Base-by-base conservation (phyloP, 177 flowering plant genomes). In the Vitis hybrid region DNA sequence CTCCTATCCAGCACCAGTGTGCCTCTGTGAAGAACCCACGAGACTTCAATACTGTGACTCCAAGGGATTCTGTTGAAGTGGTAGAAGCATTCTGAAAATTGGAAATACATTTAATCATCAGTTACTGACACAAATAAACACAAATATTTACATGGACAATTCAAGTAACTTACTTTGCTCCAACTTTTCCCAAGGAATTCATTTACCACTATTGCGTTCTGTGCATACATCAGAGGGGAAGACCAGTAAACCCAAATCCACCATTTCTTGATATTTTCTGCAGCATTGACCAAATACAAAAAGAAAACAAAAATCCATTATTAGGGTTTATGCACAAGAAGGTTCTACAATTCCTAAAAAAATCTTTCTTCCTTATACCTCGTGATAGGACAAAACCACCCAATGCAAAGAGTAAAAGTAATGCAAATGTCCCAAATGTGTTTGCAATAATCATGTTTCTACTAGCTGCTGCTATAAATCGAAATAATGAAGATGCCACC, bases 381-480 rank as follows among this genome's bases (percentile, higher is more conserved):
- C 80, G 57, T 52, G 83, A 60, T 6, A 83, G 11, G 66, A 83
- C 16, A 62, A 78, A 73, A 3, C 83, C 85, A 62, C 83, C 78
- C 65, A 82, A 9, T 14, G 72, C 72, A 62, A 76, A 54, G 18
- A 68, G 14, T 7, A 54, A 18, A 16, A 83, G 77, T 14, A 83
- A 27, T 2, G 76, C 79, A 65, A 74, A 76, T 46, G 79, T 15
- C 2, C 83, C 86, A 61, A 78, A 72, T 16, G 80, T 76, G 75
- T 72, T 78, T 3, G 86, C 80, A 61, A 83, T 30, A 15, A 76
- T 72, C 75, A 80, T 76, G 66, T 76, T 66, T 62, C 84, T 74
- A 0, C 83, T 79, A 12, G 72, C 1, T 19, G 75, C 74, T 1
- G 62, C 85, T 14, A 78, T 69, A 16, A 75, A 49, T 15, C 82